phyloP scores from a whole-genome alignment of 805 yeast genomes.

The Zygoascus tannicola region DNA sequence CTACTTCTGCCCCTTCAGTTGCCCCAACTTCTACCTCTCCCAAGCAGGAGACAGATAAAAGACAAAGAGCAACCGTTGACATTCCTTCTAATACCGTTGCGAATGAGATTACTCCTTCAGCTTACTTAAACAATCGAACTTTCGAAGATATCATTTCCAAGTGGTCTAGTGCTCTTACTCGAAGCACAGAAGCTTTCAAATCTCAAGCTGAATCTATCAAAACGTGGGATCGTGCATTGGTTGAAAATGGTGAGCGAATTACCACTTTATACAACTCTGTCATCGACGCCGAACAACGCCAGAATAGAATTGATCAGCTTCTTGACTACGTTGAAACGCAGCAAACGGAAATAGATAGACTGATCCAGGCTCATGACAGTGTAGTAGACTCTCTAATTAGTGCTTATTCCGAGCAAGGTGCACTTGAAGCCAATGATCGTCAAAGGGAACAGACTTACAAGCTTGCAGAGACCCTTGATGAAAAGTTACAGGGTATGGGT shows the following conservation, averaged over 20 bases:
- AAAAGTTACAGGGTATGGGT: conserved; percentile 68
- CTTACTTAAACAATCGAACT: conserved; percentile 75
- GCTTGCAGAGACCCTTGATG: conserved; percentile 77
- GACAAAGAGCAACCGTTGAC: conserved; percentile 1
- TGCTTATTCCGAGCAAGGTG: conserved; percentile 24
- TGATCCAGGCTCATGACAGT: conserved; percentile 73
- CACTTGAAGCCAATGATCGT: conserved; percentile 48
- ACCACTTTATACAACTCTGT: conserved; percentile 69
- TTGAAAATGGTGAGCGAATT: conserved; percentile 78
- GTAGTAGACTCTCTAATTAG: conserved; percentile 32
- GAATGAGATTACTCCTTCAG: conserved; percentile 44
- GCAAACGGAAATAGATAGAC: conserved; percentile 79
- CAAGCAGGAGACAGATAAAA: not conserved
- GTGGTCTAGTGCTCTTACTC: conserved; percentile 82
- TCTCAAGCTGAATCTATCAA: conserved; percentile 64
- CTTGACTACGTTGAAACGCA: conserved; percentile 79
- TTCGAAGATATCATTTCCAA: conserved; percentile 84
- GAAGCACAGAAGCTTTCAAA: conserved; percentile 65
- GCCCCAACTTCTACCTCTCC: conserved; percentile 11
- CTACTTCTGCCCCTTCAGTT: conserved; percentile 9
- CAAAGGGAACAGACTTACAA: conserved; percentile 84
- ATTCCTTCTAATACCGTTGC: conserved; percentile 26
- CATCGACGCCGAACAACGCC: conserved; percentile 74
- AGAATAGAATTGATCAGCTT: conserved; percentile 78
- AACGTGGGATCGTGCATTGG: conserved; percentile 78